phyloP scores from a whole-genome alignment of 2,329 filamentous ascomycete genomes.

The Triangularia verruculosa region DNA sequence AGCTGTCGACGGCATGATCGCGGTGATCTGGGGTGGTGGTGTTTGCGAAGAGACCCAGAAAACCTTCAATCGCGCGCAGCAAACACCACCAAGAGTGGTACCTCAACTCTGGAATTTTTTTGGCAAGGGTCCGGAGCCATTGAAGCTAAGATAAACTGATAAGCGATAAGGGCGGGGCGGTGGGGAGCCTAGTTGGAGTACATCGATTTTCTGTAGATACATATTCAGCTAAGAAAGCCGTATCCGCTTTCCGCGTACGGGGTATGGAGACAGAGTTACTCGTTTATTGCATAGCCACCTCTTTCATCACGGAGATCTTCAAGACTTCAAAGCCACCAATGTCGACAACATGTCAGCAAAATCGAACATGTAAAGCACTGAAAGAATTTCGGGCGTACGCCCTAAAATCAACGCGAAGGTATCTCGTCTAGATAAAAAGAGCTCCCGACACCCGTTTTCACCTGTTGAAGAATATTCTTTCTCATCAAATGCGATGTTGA shows the following conservation, averaged over 20 bases:
- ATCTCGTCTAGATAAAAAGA: not conserved
- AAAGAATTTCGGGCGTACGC: not conserved
- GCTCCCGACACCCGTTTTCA: not conserved
- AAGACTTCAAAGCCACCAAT: no score
- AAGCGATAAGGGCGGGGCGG: constrained; percentile 18
- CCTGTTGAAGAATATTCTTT: not conserved
- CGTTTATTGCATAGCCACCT: no score
- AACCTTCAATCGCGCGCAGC: constrained; percentile 13
- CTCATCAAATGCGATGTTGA: not conserved
- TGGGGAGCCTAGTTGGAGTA: not conserved
- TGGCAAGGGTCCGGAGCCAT: constrained; percentile 19
- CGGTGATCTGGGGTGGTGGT: constrained; percentile 35
- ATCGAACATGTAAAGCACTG: no score
- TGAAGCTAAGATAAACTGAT: constrained; percentile 28
- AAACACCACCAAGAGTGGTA: constrained; percentile 1
- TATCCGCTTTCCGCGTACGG: no score
- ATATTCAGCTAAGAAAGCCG: not conserved
- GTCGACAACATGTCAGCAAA: no score
- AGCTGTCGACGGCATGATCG: constrained; percentile 56
- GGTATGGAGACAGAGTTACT: no score
- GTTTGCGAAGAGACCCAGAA: constrained; percentile 6
- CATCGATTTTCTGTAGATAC: not conserved
- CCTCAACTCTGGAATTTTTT: constrained; percentile 25
- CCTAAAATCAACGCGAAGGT: not conserved
- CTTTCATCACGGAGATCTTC: no score